phyloP scores from a whole-genome alignment of 352 stramenopile genomes.

The Thraustochytrium sp. region DNA sequence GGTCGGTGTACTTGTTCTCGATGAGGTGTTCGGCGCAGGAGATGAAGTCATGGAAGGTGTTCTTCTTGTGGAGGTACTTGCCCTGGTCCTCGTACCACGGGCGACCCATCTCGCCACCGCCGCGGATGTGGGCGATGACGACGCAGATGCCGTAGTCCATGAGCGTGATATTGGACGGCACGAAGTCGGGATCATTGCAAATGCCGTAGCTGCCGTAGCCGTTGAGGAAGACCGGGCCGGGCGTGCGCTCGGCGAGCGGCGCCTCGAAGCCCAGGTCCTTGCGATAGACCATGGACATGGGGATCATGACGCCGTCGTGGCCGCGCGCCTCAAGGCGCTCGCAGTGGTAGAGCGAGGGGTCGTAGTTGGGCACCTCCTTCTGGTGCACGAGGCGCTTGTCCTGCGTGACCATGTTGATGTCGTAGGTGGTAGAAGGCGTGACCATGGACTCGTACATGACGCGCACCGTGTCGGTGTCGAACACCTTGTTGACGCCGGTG shows the following conservation, averaged over 20 bases:
- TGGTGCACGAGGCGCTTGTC: slow-evolving; percentile 71
- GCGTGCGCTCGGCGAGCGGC: slow-evolving; percentile 55
- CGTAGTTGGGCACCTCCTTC: slow-evolving; percentile 82
- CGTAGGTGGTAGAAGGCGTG: background rate
- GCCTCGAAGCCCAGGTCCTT: slow-evolving; percentile 51
- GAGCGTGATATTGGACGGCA: slow-evolving; percentile 76
- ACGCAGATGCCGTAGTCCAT: slow-evolving; percentile 92
- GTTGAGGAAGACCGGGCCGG: slow-evolving; percentile 74
- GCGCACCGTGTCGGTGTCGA: slow-evolving; percentile 62
- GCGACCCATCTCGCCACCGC: slow-evolving; percentile 92
- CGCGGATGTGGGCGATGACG: slow-evolving; percentile 92
- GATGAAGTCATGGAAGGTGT: slow-evolving; percentile 96
- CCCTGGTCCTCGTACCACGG: slow-evolving; percentile 90
- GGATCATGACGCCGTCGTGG: slow-evolving; percentile 51
- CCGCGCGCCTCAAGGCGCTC: slow-evolving; percentile 72
- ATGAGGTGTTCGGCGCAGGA: slow-evolving; percentile 81
- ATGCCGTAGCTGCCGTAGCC: slow-evolving; percentile 92
- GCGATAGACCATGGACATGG: slow-evolving; percentile 72
- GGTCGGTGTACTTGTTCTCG: slow-evolving; percentile 58
- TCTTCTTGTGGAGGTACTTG: slow-evolving; percentile 95
- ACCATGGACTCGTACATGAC: slow-evolving; percentile 50
- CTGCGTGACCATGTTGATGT: background rate
- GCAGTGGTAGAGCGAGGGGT: slow-evolving; percentile 80
- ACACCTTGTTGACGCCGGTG: slow-evolving; percentile 73
- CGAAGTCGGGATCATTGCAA: slow-evolving; percentile 84